phyloP scores from a whole-genome alignment of 306 rosid species.

The Fragaria nilgerrensis region DNA sequence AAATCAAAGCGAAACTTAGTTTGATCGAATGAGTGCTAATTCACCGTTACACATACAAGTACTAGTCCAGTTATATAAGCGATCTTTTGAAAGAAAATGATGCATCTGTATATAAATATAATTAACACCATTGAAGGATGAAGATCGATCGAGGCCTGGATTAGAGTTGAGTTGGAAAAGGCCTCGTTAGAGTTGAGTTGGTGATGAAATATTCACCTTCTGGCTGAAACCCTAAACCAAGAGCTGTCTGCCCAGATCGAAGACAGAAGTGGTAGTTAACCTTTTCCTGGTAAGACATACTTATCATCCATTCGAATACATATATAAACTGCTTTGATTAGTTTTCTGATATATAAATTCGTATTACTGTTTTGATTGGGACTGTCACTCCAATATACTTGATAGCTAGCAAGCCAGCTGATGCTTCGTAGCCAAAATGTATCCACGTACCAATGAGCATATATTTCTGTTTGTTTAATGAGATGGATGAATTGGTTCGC shows the following conservation, averaged over 20 bases:
- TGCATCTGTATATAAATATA: neutral
- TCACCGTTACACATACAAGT: neutral
- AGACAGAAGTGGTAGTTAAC: neutral
- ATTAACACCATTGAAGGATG: no score
- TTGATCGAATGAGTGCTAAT: neutral
- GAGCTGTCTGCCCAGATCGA: neutral
- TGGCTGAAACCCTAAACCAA: constrained; percentile 2
- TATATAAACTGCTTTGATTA: no score
- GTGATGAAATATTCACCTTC: neutral
- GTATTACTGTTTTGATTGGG: no score
- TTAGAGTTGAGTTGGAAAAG: no score
- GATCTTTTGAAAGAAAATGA: neutral
- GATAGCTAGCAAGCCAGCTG: no score
- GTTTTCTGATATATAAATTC: no score
- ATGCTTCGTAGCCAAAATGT: no score
- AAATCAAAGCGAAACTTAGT: neutral
- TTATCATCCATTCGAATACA: no score
- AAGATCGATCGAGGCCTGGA: neutral
- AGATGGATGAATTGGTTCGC: neutral
- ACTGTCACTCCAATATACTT: no score
- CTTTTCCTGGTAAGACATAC: no score
- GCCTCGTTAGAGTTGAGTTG: no score
- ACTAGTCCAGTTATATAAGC: neutral
- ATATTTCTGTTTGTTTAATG: neutral
- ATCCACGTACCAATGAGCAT: no score